Percentiles rank a stretch among this genome's conserved stretches.
These are phyloP conservation scores for Atkinsonella texensis DNA, from an alignment of 2,329 filamentous ascomycete genomes.

Conservation along the genomic window DNA sequence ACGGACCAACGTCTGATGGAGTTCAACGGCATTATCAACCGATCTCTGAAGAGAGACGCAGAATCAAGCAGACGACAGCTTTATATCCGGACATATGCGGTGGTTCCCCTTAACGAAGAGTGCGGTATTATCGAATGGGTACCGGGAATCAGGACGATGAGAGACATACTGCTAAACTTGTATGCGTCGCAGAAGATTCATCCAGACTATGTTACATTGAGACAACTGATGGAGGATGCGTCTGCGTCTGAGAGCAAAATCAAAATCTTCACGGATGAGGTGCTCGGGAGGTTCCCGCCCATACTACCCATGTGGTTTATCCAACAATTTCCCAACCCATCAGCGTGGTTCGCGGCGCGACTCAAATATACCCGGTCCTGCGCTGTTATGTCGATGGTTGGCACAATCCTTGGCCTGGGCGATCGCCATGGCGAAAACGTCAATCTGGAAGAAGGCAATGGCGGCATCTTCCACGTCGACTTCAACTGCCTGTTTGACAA, in stretches of 20 bases:
- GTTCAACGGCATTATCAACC: conserved; percentile 97
- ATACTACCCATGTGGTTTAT: conserved; percentile 92
- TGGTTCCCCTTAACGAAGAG: conserved; percentile 93
- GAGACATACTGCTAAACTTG: conserved; percentile 74
- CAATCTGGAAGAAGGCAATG: conserved; percentile 83
- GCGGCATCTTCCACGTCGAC: conserved; percentile 92
- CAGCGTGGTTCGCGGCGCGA: conserved; percentile 80
- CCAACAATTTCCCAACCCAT: conserved; percentile 86
- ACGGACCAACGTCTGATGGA: conserved; percentile 99
- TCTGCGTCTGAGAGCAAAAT: conserved; percentile 45
- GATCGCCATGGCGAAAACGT: conserved; percentile 98
- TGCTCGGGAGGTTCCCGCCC: conserved; percentile 59
- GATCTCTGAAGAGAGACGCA: conserved; percentile 80
- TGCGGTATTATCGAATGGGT: conserved; percentile 99
- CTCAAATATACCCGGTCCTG: conserved; percentile 85
- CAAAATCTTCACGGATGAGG: conserved; percentile 56
- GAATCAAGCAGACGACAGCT: conserved; percentile 83
- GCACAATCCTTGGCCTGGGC: conserved; percentile 83
- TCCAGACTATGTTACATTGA: conserved; percentile 58
- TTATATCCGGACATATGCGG: conserved; percentile 94
- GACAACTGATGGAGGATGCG: conserved; percentile 51
- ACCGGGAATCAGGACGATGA: conserved; percentile 83
- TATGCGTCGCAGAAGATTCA: conserved; percentile 64
- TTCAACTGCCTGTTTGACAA: conserved; percentile 99
- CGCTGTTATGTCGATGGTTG: conserved; percentile 99